These are phyloP conservation scores for Paramecium sexaurelia DNA, from an alignment of 73 alveolate genomes.

Conservation along the genomic window DNA sequence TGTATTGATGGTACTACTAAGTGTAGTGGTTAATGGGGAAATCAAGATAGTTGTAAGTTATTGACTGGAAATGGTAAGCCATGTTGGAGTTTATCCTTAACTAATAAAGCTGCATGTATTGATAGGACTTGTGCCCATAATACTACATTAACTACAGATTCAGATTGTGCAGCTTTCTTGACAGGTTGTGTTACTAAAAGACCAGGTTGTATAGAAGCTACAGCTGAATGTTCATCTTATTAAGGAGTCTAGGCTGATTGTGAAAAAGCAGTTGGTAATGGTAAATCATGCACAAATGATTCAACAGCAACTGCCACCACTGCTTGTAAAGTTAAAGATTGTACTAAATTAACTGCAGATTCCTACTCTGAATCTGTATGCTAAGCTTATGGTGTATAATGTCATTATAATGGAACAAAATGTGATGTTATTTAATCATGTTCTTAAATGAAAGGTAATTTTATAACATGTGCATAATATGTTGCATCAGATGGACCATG, in stretches of 20 bases:
- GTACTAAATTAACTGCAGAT: background rate
- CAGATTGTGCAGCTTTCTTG: constrained; percentile 1
- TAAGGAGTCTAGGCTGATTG: background rate
- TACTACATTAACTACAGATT: background rate
- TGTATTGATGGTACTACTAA: background rate
- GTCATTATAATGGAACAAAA: background rate
- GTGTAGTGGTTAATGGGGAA: background rate
- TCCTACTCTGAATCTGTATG: background rate
- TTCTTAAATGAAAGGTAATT: background rate
- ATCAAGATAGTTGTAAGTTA: background rate
- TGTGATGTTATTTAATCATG: background rate
- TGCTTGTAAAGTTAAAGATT: background rate
- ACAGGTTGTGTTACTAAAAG: constrained; percentile 18
- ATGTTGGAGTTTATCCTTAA: background rate
- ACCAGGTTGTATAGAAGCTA: background rate
- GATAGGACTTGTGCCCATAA: constrained; percentile 1
- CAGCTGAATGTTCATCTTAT: background rate
- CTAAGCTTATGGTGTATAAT: background rate
- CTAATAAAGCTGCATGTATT: background rate
- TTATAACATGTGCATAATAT: background rate
- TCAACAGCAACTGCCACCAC: constrained; percentile 27
- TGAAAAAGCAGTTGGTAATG: background rate
- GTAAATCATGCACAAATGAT: background rate
- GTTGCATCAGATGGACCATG: constrained; percentile 52
- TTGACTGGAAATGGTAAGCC: background rate